Evolutionary conservation across 177 flowering plant species (phyloP), one percentile per base, ranked within the genome.

Genomic region (Vitis hybrid): DNA sequence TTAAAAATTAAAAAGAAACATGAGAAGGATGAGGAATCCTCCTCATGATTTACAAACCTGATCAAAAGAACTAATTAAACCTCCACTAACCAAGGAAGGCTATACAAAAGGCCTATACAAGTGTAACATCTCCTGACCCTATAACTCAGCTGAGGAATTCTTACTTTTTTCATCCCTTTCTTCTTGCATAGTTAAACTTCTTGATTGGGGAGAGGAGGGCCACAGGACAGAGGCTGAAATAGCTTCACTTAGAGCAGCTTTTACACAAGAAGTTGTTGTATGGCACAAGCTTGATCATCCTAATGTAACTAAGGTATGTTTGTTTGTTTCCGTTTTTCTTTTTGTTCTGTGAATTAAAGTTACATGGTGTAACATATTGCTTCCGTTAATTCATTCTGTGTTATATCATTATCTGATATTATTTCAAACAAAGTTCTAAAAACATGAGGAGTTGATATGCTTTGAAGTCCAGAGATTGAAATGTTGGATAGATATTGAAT

Each of bases 221-320:
- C 87, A 84, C 59, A 74, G 89, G 27, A 80, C 86, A 63, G 86
- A 82, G 7, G 87, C 86, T 56, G 91, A 86, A 75, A 73, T 84
- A 35, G 80, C 85, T 57, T 81, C 86, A 0, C 79, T 86, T 21
- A 74, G 84, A 73, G 82, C 88, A 58, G 81, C 88, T 69, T 84
- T 84, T 73, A 79, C 85, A 0, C 90, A 88, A 74, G 91, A 88
- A 80, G 90, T 88, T 73, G 82, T 82, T 48, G 90, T 88, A 1
- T 88, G 91, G 91, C 85, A 85, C 74, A 85, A 84, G 82, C 88
- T 88, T 58, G 88, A 88, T 17, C 91, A 88, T 74, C 91, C 91
- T 56, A 88, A 88, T 76, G 91, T 88, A 6, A 88, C 91, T 0
- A 88, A 86, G 86, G 91, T 87, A 76, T 40, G 18, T 24, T 54